phyloP scores from a whole-genome alignment of 169 alveolate species.

The Cryptosporidium sp. region DNA sequence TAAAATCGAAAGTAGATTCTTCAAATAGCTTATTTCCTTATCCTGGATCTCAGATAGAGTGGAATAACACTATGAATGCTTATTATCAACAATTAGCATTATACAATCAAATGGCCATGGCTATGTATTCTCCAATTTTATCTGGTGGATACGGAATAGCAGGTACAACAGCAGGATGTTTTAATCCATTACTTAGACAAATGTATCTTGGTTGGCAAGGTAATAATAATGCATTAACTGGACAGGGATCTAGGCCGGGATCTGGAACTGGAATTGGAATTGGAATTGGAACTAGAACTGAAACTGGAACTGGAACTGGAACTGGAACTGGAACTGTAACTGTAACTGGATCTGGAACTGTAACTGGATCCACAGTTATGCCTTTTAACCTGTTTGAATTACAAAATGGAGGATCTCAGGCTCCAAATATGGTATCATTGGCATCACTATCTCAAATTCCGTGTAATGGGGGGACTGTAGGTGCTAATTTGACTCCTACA shows the following conservation, averaged over 20 bases:
- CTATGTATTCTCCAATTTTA: constrained; percentile 47
- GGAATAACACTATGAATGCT: constrained; percentile 28
- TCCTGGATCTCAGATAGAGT: constrained; percentile 35
- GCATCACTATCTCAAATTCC: constrained; percentile 21
- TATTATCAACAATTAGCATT: constrained; percentile 58
- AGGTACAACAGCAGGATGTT: background rate
- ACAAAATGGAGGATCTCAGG: background rate
- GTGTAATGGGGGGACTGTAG: background rate
- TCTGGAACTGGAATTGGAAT: background rate
- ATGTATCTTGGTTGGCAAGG: background rate
- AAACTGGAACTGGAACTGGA: background rate
- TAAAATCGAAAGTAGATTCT: background rate
- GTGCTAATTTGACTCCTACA: background rate
- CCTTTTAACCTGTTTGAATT: constrained; percentile 1
- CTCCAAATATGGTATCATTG: constrained; percentile 42
- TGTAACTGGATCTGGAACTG: background rate
- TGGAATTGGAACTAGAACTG: background rate
- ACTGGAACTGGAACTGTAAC: background rate
- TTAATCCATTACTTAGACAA: constrained; percentile 8
- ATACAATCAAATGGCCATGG: constrained; percentile 37
- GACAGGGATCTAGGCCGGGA: background rate
- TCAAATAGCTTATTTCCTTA: background rate
- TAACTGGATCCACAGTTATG: background rate
- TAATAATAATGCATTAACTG: background rate
- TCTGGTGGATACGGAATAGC: constrained; percentile 20